Evolutionary conservation across 371 early-diverging fungal genomes (phyloP), one percentile per base, ranked within the genome.

Genomic region (Lichtheimia ornata): DNA sequence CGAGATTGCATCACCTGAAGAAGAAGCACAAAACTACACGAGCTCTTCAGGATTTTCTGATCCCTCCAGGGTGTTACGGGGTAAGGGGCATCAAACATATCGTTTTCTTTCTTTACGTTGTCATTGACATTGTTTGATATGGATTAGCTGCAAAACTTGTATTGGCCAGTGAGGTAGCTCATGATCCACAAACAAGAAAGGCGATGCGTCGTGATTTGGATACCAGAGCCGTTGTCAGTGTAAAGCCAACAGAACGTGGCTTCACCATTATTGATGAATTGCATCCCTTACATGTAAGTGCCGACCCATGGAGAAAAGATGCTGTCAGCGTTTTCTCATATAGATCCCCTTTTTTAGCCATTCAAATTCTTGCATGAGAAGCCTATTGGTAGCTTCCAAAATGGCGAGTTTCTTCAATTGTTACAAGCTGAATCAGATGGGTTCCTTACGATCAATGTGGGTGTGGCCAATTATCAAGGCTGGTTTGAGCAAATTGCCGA

Each of bases 351-450:
- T 22, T 47, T 1, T 30, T 53, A 86, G 77, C 87, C 89, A 1
- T 96, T 93, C 84, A 96, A 97, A 77, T 97, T 87, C 56, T 67
- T 97, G 59, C 69, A 71, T 11, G 83, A 87, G 24, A 97, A 97
- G 68, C 94, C 90, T 2, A 72, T 93, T 9, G 65, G 70, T 4
- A 85, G 74, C 15, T 94, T 95, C 63, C 75, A 68, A 11, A 85
- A 89, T 58, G 89, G 84, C 2, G 88, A 90, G 69, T 93, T 94
- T 66, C 70, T 96, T 27, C 84, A 85, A 51, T 82, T 97, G 3
- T 65, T 89, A 5, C 82, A 88, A 56, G 95, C 94, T 0, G 96
- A 91, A 62, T 60, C 73, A 1, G 88, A 89, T 22, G 93, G 93
- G 1, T 74, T 96, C 20, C 68, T 95, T 50, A 86, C 74, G 9